Conservation (phyloP, 148 eudicot species). For the Chenopodium quinoa region DNA sequence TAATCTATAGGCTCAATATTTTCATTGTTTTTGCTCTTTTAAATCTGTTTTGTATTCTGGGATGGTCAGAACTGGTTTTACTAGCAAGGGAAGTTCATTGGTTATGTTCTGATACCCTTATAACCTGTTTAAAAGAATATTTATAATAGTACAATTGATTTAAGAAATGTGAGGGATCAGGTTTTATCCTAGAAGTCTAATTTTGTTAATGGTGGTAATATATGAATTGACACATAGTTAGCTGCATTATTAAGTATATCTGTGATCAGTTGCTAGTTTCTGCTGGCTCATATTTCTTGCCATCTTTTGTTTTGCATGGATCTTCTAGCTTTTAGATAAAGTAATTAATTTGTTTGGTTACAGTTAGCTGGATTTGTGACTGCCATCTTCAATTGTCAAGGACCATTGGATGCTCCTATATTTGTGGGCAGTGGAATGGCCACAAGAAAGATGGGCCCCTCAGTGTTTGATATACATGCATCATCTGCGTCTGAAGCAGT, state of each 20-base stretch:
- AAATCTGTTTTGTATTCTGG: background rate
- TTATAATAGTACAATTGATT: background rate
- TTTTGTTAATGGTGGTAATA: background rate
- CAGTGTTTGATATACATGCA: slow-evolving; percentile 48
- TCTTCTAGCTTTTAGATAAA: slow-evolving; percentile 7
- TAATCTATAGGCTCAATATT: background rate
- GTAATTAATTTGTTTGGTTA: slow-evolving; percentile 19
- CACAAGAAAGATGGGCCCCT: slow-evolving; percentile 69
- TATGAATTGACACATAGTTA: background rate
- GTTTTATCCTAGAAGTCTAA: background rate
- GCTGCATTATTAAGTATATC: slow-evolving; percentile 8
- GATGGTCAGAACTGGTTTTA: background rate
- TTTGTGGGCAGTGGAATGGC: slow-evolving; percentile 98
- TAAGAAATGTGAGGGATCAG: background rate
- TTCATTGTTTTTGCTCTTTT: background rate
- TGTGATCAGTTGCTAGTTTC: background rate
- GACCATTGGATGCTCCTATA: slow-evolving; percentile 93
- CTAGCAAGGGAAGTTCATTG: background rate
- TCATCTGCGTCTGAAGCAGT: slow-evolving; percentile 84
- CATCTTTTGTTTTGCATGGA: slow-evolving; percentile 4
- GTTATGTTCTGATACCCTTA: background rate
- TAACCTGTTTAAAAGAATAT: background rate
- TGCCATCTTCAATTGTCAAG: slow-evolving; percentile 96
- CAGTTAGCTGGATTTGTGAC: slow-evolving; percentile 95
- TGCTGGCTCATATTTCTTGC: background rate